Evolutionary conservation across 306 rosid genomes (phyloP).

Genomic region (Sicyos baderoa): DNA sequence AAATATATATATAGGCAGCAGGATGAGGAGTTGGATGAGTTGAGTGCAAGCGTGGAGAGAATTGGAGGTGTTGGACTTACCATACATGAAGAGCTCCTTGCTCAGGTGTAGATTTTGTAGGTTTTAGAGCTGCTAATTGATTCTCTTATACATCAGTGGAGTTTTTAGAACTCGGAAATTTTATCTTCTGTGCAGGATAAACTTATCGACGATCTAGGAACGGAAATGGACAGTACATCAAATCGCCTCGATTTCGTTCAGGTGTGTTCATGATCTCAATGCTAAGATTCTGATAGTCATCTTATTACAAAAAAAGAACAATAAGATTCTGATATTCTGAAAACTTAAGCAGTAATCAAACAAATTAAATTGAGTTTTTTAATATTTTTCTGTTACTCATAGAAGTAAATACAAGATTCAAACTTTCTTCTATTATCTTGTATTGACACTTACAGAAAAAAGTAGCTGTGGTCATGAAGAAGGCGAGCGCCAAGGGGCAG

Average conservation of each 20-base stretch:
- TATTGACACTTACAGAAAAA: constrained; percentile 59
- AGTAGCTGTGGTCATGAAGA: constrained; percentile 90
- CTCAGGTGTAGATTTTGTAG: constrained; percentile 53
- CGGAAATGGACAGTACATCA: constrained; percentile 88
- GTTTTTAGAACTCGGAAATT: neutral
- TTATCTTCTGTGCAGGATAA: constrained; percentile 51
- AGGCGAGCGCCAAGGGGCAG: constrained; percentile 89
- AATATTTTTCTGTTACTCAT: no score
- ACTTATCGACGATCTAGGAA: constrained; percentile 75
- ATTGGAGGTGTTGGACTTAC: constrained; percentile 98
- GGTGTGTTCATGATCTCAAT: constrained; percentile 36
- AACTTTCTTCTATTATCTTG: neutral
- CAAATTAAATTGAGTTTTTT: neutral
- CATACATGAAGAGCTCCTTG: constrained; percentile 81
- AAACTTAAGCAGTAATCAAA: neutral
- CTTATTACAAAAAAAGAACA: no score
- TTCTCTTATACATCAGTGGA: neutral
- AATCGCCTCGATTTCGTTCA: constrained; percentile 95
- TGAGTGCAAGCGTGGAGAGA: constrained; percentile 81
- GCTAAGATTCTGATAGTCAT: neutral
- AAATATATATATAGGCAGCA: constrained; percentile 51
- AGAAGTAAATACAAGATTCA: neutral
- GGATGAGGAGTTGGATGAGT: constrained; percentile 93
- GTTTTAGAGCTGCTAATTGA: neutral
- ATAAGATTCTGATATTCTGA: neutral